Evolutionary conservation across 169 alveolate species (phyloP), one percentile per base, ranked within the genome.

Genomic region (Plasmodium sp.): DNA sequence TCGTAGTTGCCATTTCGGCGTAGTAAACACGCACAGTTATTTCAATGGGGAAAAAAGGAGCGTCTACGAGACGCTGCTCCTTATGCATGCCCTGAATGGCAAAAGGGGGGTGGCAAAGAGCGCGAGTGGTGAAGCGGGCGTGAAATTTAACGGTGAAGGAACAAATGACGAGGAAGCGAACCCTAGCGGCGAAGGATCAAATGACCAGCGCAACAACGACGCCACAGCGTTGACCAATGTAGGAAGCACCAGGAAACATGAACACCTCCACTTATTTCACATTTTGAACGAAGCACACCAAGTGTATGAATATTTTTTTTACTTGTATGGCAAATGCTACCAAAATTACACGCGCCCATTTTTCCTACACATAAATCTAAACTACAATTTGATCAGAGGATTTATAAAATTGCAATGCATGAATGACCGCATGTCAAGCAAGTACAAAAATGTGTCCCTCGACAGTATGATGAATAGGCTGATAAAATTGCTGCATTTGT

Each of bases 21-120:
- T 90, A 62, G 33, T 80, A 79, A 90, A 56, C 27, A 54, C 90
- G 9, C 83, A 90, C n/a, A 48, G 83, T 56, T 90, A 90, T 79
- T 51, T 62, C 72, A 90, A 90, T 90, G 90, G 90, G 27, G 80
- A 90, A 31, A 74, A 90, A 81, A 90, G 58, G 77, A 41, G 94
- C 72, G 39, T 90, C n/a, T 90, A 90, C 54, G 94, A 90, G 82
- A 79, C 94, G 34, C 71, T 90, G 48, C 83, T 41, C 51, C 67
- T 90, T 31, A 33, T 90, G 73, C 48, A 90, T 90, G 72, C 94
- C n/a, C 67, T 90, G 56, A 62, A 14, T 7, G 39, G 77, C 72
- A 71, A 67, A 62, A 62, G 31, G 16, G 58, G 62, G 34, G 12
- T 75, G 43, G 36, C 54, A 75, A 85, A 22, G n/a, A 41, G 67